Evolutionary conservation across 176 grass and related monocot species (phyloP).

Genomic region (Eragrostis curvula): DNA sequence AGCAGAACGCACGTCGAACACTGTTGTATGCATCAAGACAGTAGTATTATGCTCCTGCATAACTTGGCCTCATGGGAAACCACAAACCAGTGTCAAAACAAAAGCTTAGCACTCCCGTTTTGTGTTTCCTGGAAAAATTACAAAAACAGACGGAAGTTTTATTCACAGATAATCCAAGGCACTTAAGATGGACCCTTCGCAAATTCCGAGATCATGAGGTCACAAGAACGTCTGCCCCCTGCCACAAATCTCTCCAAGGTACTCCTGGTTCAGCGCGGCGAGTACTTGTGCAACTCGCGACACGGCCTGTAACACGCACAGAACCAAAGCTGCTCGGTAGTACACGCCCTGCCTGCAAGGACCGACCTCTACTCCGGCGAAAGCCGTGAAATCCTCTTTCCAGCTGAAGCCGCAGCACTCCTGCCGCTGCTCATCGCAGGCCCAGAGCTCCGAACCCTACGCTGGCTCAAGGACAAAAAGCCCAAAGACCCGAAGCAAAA

Average conservation of each 20-base stretch:
- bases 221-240: no score
- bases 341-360: background rate
- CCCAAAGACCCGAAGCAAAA: background rate
- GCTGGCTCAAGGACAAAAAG: slow-evolving; percentile 6
- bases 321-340: slow-evolving; percentile 11
- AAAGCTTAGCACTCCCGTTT: no score
- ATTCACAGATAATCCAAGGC: background rate
- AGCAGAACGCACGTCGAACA: no score
- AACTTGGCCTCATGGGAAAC: no score
- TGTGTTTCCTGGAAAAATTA: background rate
- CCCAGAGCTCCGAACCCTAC: background rate
- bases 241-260: slow-evolving; percentile 1
- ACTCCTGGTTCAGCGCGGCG: background rate
- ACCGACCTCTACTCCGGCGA: background rate
- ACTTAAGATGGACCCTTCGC: background rate
- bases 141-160: background rate
- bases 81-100: no score
- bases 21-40: no score
- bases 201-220: background rate
- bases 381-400: slow-evolving; percentile 9
- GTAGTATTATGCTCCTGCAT: no score
- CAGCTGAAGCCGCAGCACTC: background rate
- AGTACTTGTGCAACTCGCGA: slow-evolving; percentile 8
- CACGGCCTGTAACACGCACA: background rate
- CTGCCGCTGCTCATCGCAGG: background rate